These are phyloP conservation scores for Persicaria maculosa DNA, from an alignment of 148 eudicot genomes.

Conservation along the genomic window DNA sequence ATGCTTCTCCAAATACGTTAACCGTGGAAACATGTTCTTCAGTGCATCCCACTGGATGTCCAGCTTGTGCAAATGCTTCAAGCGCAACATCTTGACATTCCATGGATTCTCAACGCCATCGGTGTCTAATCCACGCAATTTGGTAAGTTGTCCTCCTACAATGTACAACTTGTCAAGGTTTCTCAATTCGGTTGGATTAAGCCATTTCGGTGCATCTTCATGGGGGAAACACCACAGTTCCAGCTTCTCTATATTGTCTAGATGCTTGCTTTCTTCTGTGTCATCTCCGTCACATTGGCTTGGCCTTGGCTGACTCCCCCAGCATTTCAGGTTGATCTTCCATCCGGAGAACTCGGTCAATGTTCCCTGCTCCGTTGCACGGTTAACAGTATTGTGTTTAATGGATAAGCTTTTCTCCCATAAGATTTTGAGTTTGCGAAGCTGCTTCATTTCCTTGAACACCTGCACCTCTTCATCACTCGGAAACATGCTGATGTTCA, in stretches of 20 bases:
- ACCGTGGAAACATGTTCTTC: slow-evolving; percentile 15
- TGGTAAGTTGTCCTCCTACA: slow-evolving; percentile 33
- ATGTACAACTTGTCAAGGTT: slow-evolving; percentile 29
- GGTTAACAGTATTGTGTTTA: background rate
- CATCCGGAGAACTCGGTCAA: background rate
- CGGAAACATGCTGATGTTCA: background rate
- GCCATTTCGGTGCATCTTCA: slow-evolving; percentile 12
- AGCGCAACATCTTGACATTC: slow-evolving; percentile 24
- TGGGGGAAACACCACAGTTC: slow-evolving; percentile 20
- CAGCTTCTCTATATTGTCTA: slow-evolving; percentile 24
- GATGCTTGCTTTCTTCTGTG: no score
- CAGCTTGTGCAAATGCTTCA: slow-evolving; percentile 21
- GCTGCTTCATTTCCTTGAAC: background rate
- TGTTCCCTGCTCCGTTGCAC: background rate
- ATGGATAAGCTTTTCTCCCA: background rate
- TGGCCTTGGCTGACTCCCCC: no score
- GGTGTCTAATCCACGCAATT: slow-evolving; percentile 9
- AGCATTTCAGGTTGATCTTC: background rate
- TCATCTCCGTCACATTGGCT: background rate
- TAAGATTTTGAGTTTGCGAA: background rate
- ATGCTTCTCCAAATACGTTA: slow-evolving; percentile 25
- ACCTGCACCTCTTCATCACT: background rate
- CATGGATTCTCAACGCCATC: slow-evolving; percentile 10
- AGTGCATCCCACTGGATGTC: slow-evolving; percentile 19
- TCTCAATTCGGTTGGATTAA: slow-evolving; percentile 8